Conservation (phyloP, 768 basidiomycete genomes). For the Termitomyces sp. region DNA sequence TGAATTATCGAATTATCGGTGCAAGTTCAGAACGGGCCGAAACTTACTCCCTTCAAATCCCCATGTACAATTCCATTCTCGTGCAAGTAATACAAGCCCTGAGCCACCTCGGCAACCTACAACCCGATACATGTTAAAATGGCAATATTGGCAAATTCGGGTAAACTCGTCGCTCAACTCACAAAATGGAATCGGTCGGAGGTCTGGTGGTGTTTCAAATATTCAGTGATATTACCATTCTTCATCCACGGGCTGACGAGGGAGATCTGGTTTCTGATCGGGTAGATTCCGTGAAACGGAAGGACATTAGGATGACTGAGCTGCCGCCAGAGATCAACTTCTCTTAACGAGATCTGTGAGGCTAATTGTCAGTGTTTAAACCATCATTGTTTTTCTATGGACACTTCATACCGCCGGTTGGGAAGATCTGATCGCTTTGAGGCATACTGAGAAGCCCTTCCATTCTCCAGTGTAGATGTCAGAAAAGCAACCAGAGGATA, state of each 20-base stretch:
- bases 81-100: not conserved
- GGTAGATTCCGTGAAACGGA: conserved; percentile 1
- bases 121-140: not conserved
- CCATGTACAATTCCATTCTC: not conserved
- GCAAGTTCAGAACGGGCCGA: not conserved
- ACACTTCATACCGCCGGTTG: not conserved
- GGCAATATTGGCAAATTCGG: not conserved
- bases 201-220: not conserved
- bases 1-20: not conserved
- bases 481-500: not conserved
- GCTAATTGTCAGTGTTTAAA: not conserved
- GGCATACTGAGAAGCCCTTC: not conserved
- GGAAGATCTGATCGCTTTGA: not conserved
- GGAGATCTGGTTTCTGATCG: not conserved
- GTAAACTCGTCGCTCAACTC: not conserved
- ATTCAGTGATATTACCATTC: not conserved
- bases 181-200: not conserved
- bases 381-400: not conserved
- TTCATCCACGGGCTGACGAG: conserved; percentile 12
- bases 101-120: not conserved
- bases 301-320: conserved; percentile 1
- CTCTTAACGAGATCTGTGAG: not conserved
- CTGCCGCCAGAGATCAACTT: not conserved
- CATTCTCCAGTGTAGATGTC: not conserved
- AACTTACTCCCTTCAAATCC: not conserved